Evolutionary conservation across 2,329 filamentous ascomycete species (phyloP).

Genomic region (Chaetoscypha palmicola): DNA sequence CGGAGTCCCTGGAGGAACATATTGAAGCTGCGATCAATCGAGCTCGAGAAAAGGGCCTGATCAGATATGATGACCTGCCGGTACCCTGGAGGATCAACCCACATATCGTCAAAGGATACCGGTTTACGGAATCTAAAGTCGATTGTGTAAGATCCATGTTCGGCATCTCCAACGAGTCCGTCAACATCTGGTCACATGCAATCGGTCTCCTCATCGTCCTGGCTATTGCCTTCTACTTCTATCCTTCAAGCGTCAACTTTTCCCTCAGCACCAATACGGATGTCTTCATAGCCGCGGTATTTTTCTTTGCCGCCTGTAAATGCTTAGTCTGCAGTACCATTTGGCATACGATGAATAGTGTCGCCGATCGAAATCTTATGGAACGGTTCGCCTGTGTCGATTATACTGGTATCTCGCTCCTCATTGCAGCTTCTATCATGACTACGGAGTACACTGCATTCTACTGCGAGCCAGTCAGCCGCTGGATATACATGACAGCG

Average conservation of each 20-base stretch:
- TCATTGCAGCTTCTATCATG: conserved; percentile 94
- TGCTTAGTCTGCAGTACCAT: conserved; percentile 91
- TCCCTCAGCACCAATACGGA: conserved; percentile 79
- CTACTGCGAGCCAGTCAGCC: conserved; percentile 87
- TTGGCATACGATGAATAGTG: conserved; percentile 99
- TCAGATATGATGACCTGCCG: conserved; percentile 85
- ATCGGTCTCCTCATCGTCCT: conserved; percentile 85
- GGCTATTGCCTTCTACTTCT: conserved; percentile 89
- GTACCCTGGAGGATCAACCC: conserved; percentile 92
- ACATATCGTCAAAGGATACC: conserved; percentile 85
- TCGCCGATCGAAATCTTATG: conserved; percentile 81
- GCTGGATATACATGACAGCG: conserved; percentile 76
- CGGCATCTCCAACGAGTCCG: conserved; percentile 79
- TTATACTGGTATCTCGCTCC: conserved; percentile 92
- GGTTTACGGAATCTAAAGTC: conserved; percentile 85
- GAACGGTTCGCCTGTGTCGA: conserved; percentile 97
- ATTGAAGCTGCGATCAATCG: conserved; percentile 70
- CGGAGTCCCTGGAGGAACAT: conserved; percentile 74
- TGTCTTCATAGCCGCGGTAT: conserved; percentile 82
- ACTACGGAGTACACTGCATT: conserved; percentile 98
- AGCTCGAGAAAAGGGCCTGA: conserved; percentile 73
- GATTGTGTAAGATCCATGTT: conserved; percentile 84
- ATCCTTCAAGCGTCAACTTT: conserved; percentile 83
- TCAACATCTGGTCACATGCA: conserved; percentile 97
- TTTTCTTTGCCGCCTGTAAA: conserved; percentile 94